A percentile compares a stretch with the other conserved stretches of the same genome.
Conservation (phyloP, 2,329 filamentous ascomycete genomes). For the Thyridium curvatum region DNA sequence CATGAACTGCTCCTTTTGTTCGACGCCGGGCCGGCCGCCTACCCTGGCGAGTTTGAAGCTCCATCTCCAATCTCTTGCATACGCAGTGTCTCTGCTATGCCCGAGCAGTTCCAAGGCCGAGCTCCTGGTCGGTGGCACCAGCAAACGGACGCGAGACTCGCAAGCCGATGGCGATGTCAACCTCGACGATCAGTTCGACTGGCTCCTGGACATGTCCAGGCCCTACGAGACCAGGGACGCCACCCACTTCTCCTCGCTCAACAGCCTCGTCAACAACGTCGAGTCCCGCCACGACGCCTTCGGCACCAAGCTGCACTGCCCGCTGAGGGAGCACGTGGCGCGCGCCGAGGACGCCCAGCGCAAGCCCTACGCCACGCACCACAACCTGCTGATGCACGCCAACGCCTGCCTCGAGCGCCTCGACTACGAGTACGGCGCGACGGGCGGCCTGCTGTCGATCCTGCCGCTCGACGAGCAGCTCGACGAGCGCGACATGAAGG, state of each 20-base stretch:
- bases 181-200: constrained; percentile 44
- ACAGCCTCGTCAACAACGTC: constrained; percentile 38
- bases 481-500: constrained; percentile 21
- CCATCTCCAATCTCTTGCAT: constrained; percentile 50
- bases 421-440: constrained; percentile 50
- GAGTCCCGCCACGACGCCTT: constrained; percentile 30
- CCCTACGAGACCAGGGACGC: constrained; percentile 43
- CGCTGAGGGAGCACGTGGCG: constrained; percentile 25
- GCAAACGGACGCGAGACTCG: no score
- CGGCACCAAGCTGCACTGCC: constrained; percentile 39
- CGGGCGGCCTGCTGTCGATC: constrained; percentile 49
- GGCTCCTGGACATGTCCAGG: constrained; percentile 41
- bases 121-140: no score
- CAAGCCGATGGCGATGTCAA: constrained; percentile 1
- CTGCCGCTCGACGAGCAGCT: constrained; percentile 36
- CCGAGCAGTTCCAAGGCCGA: constrained; percentile 23
- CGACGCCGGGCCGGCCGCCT: constrained; percentile 41
- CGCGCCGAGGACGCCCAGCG: constrained; percentile 12
- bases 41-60: constrained; percentile 53
- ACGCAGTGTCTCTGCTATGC: constrained; percentile 43
- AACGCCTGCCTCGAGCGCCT: constrained; percentile 54
- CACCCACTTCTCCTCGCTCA: constrained; percentile 39
- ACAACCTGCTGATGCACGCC: constrained; percentile 47
- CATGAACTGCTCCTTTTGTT: constrained; percentile 53
- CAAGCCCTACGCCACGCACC: constrained; percentile 37